Base-by-base conservation (phyloP, 2,329 filamentous ascomycete species). In the Colletotrichum lindemuthianum region DNA sequence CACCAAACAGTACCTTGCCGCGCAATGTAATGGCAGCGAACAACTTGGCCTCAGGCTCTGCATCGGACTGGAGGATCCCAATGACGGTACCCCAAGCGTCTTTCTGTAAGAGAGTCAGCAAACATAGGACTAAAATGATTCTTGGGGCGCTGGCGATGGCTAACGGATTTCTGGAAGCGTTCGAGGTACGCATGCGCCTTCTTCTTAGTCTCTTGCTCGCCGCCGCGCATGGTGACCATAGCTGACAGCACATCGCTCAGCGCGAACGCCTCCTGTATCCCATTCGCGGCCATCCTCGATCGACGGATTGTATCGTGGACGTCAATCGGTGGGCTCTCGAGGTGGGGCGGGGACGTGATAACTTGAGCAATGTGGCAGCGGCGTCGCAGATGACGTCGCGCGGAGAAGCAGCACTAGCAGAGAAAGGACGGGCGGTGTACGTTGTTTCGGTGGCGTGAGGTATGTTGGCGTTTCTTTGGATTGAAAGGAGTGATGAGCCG, bases 21-120 rank as follows among this genome's bases (percentile, higher is more conserved):
- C 97, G 97, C 74, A 99, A 83, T 56, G 96, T 99, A 50, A 95
- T 98, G 64, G 96, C 96, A 50, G 96, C 96, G 78, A 99, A 99
- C 66, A 99, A 84, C 76, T 96, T 96, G 33, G 92, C 92, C 77
- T 97, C 93, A 54, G 91, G 85, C 68, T 94, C 90, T 59, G 91
- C 87, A 68, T 90, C 85, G 53, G 92, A 92, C 77, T 97, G 92
- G 67, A 99, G 82, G 68, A 99, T 92, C 57, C 89, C 87, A 76
- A 97, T 90, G 67, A 93, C 94, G 50, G 91, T 90, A 48, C 90
- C 90, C 96, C 96, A 99, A 70, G 96, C 96, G 76, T 93, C 92
- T 74, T 92, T 85, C 93, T 97, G 75, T 58, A 3, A 24, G 16
- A 69, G n/a, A 44, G 10, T 11, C 6, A 36, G 64, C 65, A 44